phyloP scores from a whole-genome alignment of 768 basidiomycete species.

The Amanita polypyramis region DNA sequence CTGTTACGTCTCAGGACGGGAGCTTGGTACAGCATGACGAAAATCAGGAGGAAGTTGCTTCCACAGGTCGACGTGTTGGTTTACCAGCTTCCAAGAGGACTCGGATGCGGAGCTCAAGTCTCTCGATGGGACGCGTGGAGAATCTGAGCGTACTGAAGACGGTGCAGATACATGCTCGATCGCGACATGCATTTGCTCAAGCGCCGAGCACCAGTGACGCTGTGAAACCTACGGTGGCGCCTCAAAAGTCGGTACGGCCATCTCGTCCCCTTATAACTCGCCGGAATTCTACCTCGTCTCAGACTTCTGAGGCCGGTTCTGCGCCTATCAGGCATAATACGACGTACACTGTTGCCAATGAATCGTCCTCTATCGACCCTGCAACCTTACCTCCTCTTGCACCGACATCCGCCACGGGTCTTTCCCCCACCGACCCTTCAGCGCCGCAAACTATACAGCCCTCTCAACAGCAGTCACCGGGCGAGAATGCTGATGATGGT shows the following conservation, averaged over 20 bases:
- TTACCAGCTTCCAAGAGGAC: conserved; percentile 20
- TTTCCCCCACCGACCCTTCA: conserved; percentile 14
- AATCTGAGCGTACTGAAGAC: conserved; percentile 50
- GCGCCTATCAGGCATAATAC: conserved; percentile 9
- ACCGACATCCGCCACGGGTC: neutral
- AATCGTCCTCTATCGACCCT: conserved; percentile 2
- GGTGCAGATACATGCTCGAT: conserved; percentile 53
- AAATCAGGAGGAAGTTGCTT: conserved; percentile 31
- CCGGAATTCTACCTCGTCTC: conserved; percentile 35
- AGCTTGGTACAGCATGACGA: conserved; percentile 43
- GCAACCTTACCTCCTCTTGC: conserved; percentile 10
- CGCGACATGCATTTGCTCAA: conserved; percentile 42
- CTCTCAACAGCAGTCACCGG: conserved; percentile 2
- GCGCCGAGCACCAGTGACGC: conserved; percentile 17
- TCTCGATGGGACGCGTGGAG: conserved; percentile 36
- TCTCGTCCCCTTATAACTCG: conserved; percentile 28
- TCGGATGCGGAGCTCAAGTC: conserved; percentile 50
- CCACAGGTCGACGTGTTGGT: conserved; percentile 19
- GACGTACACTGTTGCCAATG: conserved; percentile 1
- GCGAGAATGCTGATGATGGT: neutral
- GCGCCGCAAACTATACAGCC: conserved; percentile 12
- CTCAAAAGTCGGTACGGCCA: conserved; percentile 1
- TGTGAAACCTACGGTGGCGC: conserved; percentile 7
- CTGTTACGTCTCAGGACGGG: conserved; percentile 45
- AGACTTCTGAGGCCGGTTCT: neutral